Conservation (phyloP, 2,329 filamentous ascomycete species). For the Apiospora saccharicola region DNA sequence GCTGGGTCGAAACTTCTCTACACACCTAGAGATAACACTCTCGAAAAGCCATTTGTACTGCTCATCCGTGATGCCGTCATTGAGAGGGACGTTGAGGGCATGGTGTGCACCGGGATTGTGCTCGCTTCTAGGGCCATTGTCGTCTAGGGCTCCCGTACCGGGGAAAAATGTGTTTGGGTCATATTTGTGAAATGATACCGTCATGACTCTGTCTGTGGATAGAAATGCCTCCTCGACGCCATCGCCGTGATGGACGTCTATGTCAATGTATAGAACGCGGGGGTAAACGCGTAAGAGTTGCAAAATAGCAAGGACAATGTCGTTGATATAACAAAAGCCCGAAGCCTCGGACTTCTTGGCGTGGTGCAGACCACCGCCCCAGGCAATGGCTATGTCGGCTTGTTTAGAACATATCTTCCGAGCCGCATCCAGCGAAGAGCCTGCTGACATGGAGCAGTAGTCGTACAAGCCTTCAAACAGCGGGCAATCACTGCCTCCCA, state of each 20-base stretch:
- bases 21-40: slow-evolving; percentile 77
- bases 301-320: slow-evolving; percentile 93
- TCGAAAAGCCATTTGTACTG: slow-evolving; percentile 90
- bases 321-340: slow-evolving; percentile 99
- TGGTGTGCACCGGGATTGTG: slow-evolving; percentile 89
- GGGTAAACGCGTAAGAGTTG: slow-evolving; percentile 83
- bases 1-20: slow-evolving; percentile 84
- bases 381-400: slow-evolving; percentile 96
- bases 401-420: slow-evolving; percentile 86
- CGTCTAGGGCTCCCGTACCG: slow-evolving; percentile 85
- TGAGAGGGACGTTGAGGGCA: slow-evolving; percentile 86
- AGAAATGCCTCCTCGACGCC: slow-evolving; percentile 92
- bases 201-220: slow-evolving; percentile 89
- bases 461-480: slow-evolving; percentile 96
- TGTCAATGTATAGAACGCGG: slow-evolving; percentile 92
- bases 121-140: slow-evolving; percentile 83
- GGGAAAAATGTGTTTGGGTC: slow-evolving; percentile 86
- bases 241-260: slow-evolving; percentile 91
- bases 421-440: slow-evolving; percentile 89
- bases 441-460: slow-evolving; percentile 93
- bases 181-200: slow-evolving; percentile 96
- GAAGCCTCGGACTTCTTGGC: slow-evolving; percentile 93
- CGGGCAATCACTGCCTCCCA: slow-evolving; percentile 91
- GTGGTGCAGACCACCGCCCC: slow-evolving; percentile 96
- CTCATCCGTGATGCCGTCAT: slow-evolving; percentile 89